Conservation (phyloP, 129 eudicot genomes). For the Helichrysum umbraculigerum region DNA sequence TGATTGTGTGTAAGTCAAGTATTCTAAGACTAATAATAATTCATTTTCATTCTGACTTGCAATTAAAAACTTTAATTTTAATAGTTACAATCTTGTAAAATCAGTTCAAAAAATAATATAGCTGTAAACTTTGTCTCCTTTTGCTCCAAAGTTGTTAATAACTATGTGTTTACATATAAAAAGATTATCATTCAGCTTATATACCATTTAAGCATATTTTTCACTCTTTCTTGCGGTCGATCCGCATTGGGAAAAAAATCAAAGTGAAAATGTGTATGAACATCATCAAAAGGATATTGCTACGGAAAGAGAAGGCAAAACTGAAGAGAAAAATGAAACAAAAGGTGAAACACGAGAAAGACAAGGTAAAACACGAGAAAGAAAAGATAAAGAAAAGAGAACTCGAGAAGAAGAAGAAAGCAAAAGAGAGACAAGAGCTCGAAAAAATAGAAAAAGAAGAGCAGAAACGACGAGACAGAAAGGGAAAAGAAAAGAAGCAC, state of each 20-base stretch:
- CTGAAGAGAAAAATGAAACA: background rate
- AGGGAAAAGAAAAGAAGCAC: background rate
- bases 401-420: background rate
- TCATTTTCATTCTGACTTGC: background rate
- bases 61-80: background rate
- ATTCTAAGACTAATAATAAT: background rate
- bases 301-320: background rate
- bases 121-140: background rate
- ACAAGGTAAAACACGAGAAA: background rate
- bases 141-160: conserved; percentile 12
- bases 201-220: conserved; percentile 1
- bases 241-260: background rate
- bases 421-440: background rate
- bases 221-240: background rate
- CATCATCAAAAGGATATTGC: background rate
- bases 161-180: conserved; percentile 7
- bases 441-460: background rate
- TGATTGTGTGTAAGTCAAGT: too few relatives aligned
- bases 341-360: background rate
- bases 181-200: background rate
- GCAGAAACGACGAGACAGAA: background rate
- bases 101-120: conserved; percentile 9
- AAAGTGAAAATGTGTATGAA: background rate
- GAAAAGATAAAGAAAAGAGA: background rate
- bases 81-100: conserved; percentile 11